These are phyloP conservation scores for Debaryomycetaceae sp. DNA, from an alignment of 1,139 yeast species.

Conservation along the genomic window DNA sequence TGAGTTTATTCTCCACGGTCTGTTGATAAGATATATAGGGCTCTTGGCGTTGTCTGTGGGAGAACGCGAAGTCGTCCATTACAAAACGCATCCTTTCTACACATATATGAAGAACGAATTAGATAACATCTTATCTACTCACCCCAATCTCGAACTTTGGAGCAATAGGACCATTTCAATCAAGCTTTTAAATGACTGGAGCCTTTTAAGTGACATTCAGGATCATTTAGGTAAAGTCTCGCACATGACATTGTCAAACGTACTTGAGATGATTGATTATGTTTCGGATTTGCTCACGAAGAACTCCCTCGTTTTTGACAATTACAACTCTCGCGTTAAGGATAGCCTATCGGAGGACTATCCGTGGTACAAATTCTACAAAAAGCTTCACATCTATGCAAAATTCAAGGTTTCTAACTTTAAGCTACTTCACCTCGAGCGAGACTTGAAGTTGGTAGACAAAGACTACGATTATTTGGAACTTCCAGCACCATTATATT, in stretches of 20 bases:
- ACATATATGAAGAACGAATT: slow-evolving; percentile 21
- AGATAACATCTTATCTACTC: slow-evolving; percentile 13
- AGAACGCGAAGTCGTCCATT: slow-evolving; percentile 43
- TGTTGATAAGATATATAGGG: slow-evolving; percentile 39
- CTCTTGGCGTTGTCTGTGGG: slow-evolving; percentile 33
- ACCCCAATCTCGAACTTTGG: slow-evolving; percentile 19
- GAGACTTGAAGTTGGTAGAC: slow-evolving; percentile 21
- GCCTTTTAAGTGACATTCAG: slow-evolving; percentile 21
- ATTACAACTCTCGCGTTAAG: slow-evolving; percentile 38
- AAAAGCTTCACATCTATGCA: slow-evolving; percentile 57
- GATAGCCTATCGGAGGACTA: slow-evolving; percentile 52
- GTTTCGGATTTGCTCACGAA: slow-evolving; percentile 11
- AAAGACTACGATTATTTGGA: slow-evolving; percentile 22
- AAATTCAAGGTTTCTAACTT: slow-evolving; percentile 54
- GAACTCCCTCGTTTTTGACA: slow-evolving; percentile 30
- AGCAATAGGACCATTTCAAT: slow-evolving; percentile 16
- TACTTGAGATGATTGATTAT: slow-evolving; percentile 16
- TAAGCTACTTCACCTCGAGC: slow-evolving; percentile 51
- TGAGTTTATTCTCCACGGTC: slow-evolving; percentile 31
- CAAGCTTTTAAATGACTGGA: slow-evolving; percentile 18
- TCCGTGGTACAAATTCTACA: slow-evolving; percentile 65
- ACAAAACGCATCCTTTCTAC: slow-evolving; percentile 13
- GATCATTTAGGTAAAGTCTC: slow-evolving; percentile 11
- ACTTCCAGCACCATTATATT: slow-evolving; percentile 13
- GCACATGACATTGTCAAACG: slow-evolving; percentile 14